A percentile compares a stretch with the other conserved stretches of the same genome.
phyloP scores from a whole-genome alignment of 495 filamentous ascomycete species.

The Hapsidospora chrysogenum region DNA sequence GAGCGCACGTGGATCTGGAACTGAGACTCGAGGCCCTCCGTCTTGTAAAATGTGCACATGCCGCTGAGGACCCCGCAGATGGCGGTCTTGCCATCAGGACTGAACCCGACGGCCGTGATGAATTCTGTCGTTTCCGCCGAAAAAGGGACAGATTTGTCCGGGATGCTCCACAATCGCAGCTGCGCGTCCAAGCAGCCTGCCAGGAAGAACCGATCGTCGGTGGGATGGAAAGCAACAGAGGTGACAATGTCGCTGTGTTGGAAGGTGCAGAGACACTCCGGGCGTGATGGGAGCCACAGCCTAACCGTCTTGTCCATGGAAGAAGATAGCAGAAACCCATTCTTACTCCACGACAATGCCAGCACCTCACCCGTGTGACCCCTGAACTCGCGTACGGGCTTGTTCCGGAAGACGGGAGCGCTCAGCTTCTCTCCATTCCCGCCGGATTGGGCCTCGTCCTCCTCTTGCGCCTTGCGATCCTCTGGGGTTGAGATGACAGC shows the following conservation, averaged over 20 bases:
- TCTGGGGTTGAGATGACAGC: constrained; percentile 68
- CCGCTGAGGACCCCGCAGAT: constrained; percentile 84
- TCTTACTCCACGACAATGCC: constrained; percentile 97
- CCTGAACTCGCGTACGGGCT: constrained; percentile 60
- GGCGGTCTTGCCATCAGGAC: constrained; percentile 76
- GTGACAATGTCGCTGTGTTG: constrained; percentile 96
- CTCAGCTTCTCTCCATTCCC: constrained; percentile 45
- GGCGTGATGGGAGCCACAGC: constrained; percentile 77
- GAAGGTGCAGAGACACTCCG: constrained; percentile 86
- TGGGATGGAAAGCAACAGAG: constrained; percentile 84
- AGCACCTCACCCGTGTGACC: constrained; percentile 80
- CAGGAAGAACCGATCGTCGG: constrained; percentile 91
- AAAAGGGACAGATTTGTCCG: constrained; percentile 86
- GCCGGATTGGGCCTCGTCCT: constrained; percentile 40
- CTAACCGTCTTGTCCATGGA: constrained; percentile 98
- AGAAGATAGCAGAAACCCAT: constrained; percentile 91
- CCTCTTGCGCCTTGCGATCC: constrained; percentile 55
- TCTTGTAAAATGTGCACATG: constrained; percentile 83
- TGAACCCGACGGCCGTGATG: constrained; percentile 86
- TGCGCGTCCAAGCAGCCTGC: constrained; percentile 90
- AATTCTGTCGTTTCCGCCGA: constrained; percentile 70
- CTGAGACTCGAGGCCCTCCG: constrained; percentile 72
- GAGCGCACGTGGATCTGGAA: constrained; percentile 82
- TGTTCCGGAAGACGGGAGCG: constrained; percentile 78
- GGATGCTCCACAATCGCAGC: constrained; percentile 89